phyloP scores from a whole-genome alignment of 2,329 filamentous ascomycete genomes.

The Ceratocystis destructans region DNA sequence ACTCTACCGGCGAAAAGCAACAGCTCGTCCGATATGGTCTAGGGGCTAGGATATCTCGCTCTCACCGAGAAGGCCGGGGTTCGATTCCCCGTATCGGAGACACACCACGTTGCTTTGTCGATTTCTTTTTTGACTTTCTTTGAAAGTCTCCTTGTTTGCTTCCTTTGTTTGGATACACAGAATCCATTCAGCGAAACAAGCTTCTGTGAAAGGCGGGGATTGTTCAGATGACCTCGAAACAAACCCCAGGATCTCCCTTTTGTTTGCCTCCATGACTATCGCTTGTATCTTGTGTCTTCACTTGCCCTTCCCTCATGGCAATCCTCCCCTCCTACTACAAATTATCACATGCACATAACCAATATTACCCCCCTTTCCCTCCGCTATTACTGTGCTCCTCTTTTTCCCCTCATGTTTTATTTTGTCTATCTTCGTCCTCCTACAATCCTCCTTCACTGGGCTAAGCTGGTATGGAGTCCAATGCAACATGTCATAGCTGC shows the following conservation, averaged over 20 bases:
- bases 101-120: background rate
- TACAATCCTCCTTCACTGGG: no score
- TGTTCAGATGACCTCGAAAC: conserved; percentile 1
- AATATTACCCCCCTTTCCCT: no score
- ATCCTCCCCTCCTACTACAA: no score
- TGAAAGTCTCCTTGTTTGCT: background rate
- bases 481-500: no score
- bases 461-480: no score
- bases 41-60: conserved; percentile 13
- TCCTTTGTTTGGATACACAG: background rate
- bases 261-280: no score
- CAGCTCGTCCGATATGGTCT: conserved; percentile 15
- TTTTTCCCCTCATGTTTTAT: no score
- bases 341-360: no score
- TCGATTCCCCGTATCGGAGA: conserved; percentile 23
- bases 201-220: background rate
- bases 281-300: no score
- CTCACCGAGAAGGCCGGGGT: conserved; percentile 21
- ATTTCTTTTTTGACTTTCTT: background rate
- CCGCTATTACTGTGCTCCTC: no score
- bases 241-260: background rate
- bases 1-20: background rate
- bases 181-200: background rate
- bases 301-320: no score
- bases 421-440: no score